Evolutionary conservation across 164 flowering plant species (phyloP).

Genomic region (Magnolia officinalis): DNA sequence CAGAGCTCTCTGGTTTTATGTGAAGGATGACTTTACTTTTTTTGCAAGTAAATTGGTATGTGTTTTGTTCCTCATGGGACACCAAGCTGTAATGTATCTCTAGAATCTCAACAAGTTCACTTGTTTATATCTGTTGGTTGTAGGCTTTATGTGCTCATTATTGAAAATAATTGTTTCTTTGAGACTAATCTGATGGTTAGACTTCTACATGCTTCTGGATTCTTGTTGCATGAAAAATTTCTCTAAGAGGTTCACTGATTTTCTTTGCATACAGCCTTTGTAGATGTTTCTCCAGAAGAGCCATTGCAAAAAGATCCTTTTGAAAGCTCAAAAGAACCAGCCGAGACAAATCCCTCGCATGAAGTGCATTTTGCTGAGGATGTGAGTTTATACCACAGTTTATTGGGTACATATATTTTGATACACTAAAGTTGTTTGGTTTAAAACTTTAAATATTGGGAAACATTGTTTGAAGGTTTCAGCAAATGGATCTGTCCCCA

Average conservation of each 20-base stretch:
- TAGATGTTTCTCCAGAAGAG: constrained; percentile 87
- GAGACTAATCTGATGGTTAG: not conserved
- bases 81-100: not conserved
- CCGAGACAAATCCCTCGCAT: constrained; percentile 34
- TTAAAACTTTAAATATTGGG: constrained; percentile 8
- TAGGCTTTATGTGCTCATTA: not conserved
- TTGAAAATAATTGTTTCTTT: not conserved
- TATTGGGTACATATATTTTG: not conserved
- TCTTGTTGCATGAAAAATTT: not conserved
- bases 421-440: not conserved
- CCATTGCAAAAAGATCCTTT: constrained; percentile 41
- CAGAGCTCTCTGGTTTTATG: not conserved
- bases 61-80: not conserved
- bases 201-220: not conserved
- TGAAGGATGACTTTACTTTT: not conserved
- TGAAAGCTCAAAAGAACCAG: constrained; percentile 38
- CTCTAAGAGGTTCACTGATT: not conserved
- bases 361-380: constrained; percentile 32
- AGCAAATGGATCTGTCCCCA: constrained; percentile 63
- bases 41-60: not conserved
- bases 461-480: constrained; percentile 36
- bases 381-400: constrained; percentile 31
- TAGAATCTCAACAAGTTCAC: not conserved
- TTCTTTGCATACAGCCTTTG: constrained; percentile 62
- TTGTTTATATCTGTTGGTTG: not conserved